Conservation (phyloP, 2,329 filamentous ascomycete genomes). For the Xylaria sp. region DNA sequence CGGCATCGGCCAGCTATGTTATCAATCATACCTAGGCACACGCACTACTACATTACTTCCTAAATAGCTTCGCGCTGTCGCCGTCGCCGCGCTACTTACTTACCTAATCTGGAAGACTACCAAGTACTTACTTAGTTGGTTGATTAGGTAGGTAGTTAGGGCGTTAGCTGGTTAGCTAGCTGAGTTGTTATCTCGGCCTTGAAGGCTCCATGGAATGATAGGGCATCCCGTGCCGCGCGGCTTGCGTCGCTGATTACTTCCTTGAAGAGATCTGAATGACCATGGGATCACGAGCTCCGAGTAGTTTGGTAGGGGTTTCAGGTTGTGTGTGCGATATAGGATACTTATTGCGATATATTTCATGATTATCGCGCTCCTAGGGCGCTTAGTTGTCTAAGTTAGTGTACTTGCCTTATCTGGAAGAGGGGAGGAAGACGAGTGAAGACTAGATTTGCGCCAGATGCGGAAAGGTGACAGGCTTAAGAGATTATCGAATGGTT, state of each 20-base stretch:
- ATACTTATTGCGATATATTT: background rate
- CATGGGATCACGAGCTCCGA: constrained; percentile 5
- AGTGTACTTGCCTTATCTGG: too few species aligned
- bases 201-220: background rate
- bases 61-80: background rate
- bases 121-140: background rate
- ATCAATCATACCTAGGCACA: background rate
- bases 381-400: too few species aligned
- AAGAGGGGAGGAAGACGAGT: too few species aligned
- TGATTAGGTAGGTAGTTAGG: too few species aligned
- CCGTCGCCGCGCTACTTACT: constrained; percentile 14
- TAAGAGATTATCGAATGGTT: too few species aligned
- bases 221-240: background rate
- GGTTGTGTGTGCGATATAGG: too few species aligned
- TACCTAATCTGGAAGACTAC: background rate
- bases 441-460: too few species aligned
- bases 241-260: constrained; percentile 21
- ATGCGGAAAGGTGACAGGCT: background rate
- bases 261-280: background rate
- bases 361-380: too few species aligned
- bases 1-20: constrained; percentile 21
- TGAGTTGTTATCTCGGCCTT: background rate
- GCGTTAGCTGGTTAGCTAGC: too few species aligned
- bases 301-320: background rate
- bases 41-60: background rate